These are phyloP conservation scores for Coriolopsis trogii DNA, from an alignment of 1,284 basidiomycete genomes.

Conservation along the genomic window DNA sequence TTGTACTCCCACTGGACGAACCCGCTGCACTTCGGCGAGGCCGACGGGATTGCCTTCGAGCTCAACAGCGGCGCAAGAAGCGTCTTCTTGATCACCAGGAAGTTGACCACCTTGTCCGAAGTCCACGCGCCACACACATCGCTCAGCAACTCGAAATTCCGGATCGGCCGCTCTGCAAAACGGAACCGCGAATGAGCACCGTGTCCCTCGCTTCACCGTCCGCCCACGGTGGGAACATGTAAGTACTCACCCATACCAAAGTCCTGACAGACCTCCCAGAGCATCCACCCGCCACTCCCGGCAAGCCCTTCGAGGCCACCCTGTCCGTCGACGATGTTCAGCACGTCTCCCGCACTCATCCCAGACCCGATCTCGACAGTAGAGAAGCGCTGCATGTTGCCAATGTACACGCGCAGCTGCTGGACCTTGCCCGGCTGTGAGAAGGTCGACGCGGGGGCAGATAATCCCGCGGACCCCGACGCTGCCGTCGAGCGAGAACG, in stretches of 20 bases:
- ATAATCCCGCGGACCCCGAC: not conserved
- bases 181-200: conserved; percentile 6
- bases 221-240: conserved; percentile 1
- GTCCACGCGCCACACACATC: conserved; percentile 85
- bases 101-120: conserved; percentile 74
- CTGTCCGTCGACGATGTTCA: conserved; percentile 63
- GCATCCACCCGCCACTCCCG: conserved; percentile 71
- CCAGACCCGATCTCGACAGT: conserved; percentile 63
- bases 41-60: conserved; percentile 66
- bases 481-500: conserved; percentile 3
- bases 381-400: conserved; percentile 72
- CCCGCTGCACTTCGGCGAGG: conserved; percentile 69
- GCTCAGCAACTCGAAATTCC: conserved; percentile 77
- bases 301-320: conserved; percentile 59
- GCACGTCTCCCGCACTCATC: conserved; percentile 68
- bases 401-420: conserved; percentile 75
- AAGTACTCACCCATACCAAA: conserved; percentile 79
- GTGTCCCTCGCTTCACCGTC: not conserved
- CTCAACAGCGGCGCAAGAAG: conserved; percentile 59
- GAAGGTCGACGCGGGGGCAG: conserved; percentile 19
- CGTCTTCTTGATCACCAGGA: conserved; percentile 77
- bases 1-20: conserved; percentile 87
- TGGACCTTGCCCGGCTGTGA: conserved; percentile 21
- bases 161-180: conserved; percentile 78
- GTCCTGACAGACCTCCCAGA: conserved; percentile 80